Evolutionary conservation across 2,329 filamentous ascomycete genomes (phyloP), one percentile per base, ranked within the genome.

Genomic region (Sarocladium brachiariae): DNA sequence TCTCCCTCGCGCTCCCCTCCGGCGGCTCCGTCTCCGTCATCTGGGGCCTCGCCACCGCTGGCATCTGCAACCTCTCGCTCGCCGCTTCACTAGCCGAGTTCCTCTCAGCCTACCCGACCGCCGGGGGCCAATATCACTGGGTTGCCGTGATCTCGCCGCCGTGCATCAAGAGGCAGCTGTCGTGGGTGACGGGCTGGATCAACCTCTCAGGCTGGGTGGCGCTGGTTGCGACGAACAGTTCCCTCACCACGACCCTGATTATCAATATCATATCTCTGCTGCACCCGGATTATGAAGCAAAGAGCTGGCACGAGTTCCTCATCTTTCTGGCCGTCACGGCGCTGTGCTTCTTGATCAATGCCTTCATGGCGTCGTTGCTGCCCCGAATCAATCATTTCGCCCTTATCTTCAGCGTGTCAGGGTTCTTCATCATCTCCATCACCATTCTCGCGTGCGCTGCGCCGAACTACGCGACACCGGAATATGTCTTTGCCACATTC

Each of bases 271-370:
- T 87, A 49, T 71, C 76, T 2, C 68, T 89, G 31, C 76, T 82
- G 63, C 68, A 83, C 55, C 70, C 78, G 0, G 68, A 63, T 47
- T 88, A 83, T 59, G 68, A 72, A 19, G 53, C 77, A 2, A 65
- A 84, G 59, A 60, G 78, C 3, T 89, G 84, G 82, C 84, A 89
- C 58, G 81, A 87, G 56, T 89, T 89, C 63, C 69, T 88, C 24
- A 83, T 89, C 45, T 89, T 88, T 63, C 74, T 86, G 39, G 83
- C 65, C 6, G 84, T 82, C 60, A 83, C 80, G 5, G 52, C 81
- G 19, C 65, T 77, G 14, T 81, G 81, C 2, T 79, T 87, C 52
- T 51, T 78, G 45, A 69, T 87, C 63, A 89, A 89, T 55, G 77
- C 80, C 1, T 84, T 87, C 56, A 70, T 76, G n/a, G 66, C 61